Percentiles rank a stretch among this genome's conserved stretches.
phyloP scores from a whole-genome alignment of 2,329 filamentous ascomycete genomes.

The Bretziella fagacearum region DNA sequence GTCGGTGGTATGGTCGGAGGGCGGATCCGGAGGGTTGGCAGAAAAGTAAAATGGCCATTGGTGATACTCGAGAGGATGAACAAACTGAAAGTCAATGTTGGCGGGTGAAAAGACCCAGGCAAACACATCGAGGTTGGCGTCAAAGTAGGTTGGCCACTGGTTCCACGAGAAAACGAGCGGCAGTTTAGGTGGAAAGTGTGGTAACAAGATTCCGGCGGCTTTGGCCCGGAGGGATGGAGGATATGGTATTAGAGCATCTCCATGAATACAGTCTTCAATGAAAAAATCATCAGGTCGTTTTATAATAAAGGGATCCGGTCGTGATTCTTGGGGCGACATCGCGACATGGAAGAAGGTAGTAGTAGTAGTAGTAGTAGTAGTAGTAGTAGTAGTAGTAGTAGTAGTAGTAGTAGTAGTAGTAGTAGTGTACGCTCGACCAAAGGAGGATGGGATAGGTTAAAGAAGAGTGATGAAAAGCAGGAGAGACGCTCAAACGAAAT shows the following conservation, averaged over 20 bases:
- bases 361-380: background rate
- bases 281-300: background rate
- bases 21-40: no score
- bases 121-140: background rate
- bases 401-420: no score
- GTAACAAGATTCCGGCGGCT: background rate
- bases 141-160: background rate
- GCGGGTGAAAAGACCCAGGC: background rate
- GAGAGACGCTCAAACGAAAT: no score
- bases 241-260: background rate
- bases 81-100: background rate
- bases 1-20: no score
- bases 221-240: background rate
- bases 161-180: background rate
- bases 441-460: no score
- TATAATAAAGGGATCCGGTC: background rate
- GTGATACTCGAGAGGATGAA: background rate
- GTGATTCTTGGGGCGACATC: no score
- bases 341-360: background rate
- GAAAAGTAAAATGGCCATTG: no score
- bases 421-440: no score
- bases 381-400: no score
- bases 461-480: no score
- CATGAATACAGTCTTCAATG: background rate
- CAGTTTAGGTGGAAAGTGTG: background rate